Conservation (phyloP, 106 monocot genomes). For the Gastrodia elata region DNA sequence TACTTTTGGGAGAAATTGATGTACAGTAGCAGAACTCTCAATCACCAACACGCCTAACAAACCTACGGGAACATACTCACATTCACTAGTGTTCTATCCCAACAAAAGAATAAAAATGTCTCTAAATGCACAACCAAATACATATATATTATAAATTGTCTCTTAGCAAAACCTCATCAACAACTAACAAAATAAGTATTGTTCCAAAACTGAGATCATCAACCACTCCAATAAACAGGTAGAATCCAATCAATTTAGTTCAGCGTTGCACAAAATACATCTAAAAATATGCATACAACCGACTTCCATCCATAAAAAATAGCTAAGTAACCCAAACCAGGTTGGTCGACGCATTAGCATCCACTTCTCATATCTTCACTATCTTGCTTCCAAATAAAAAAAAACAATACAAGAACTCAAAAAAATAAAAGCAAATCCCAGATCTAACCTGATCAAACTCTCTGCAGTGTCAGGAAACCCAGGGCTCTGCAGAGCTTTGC, state of each 20-base stretch:
- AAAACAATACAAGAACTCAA: background rate
- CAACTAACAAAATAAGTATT: background rate
- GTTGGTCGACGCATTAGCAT: background rate
- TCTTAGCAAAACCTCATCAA: background rate
- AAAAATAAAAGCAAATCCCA: background rate
- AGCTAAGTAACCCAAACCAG: background rate
- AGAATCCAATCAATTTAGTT: background rate
- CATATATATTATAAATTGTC: background rate
- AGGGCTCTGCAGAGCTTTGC: conserved; percentile 48
- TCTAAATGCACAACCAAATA: background rate
- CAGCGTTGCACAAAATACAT: background rate
- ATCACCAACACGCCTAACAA: no score
- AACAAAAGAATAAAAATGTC: no score
- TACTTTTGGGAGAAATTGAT: no score
- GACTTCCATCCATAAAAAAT: background rate
- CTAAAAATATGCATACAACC: background rate
- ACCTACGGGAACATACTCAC: no score
- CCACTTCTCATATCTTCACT: background rate
- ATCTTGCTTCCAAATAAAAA: background rate
- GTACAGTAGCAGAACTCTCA: no score
- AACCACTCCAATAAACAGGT: background rate
- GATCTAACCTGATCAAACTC: conserved; percentile 40
- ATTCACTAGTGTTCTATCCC: no score
- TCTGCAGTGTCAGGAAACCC: conserved; percentile 76
- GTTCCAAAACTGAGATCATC: conserved; percentile 3